Evolutionary conservation across 148 eudicot genomes (phyloP).

Genomic region (Fagopyrum esculentum): DNA sequence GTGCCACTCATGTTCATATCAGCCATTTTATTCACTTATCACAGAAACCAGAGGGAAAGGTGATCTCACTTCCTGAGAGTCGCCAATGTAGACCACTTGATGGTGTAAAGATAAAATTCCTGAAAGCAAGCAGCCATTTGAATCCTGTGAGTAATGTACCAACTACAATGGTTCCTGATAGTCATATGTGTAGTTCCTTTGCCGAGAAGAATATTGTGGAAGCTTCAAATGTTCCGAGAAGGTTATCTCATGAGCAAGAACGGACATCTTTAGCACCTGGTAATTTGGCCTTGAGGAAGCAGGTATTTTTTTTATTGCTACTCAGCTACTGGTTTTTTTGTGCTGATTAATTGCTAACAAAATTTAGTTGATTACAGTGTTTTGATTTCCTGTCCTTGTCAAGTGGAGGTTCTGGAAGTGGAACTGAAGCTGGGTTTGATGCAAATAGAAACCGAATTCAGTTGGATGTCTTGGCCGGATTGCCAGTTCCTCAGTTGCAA

Average conservation of each 20-base stretch:
- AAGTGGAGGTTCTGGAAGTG: conserved; percentile 25
- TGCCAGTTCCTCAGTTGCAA: conserved; percentile 25
- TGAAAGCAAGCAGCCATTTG: conserved; percentile 14
- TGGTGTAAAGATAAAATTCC: conserved; percentile 15
- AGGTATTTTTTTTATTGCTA: conserved; percentile 23
- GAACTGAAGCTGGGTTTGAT: conserved; percentile 18
- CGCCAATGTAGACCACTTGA: conserved; percentile 19
- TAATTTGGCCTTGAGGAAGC: conserved; percentile 22
- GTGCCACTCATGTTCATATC: conserved; percentile 57
- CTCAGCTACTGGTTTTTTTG: background rate
- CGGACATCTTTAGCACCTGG: conserved; percentile 24
- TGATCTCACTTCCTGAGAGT: conserved; percentile 17
- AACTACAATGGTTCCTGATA: conserved; percentile 17
- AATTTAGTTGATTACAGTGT: conserved; percentile 31
- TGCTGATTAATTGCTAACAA: conserved; percentile 7
- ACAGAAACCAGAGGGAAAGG: conserved; percentile 36
- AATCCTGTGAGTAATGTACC: conserved; percentile 15
- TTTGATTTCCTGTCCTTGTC: conserved; percentile 45
- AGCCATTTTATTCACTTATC: conserved; percentile 53
- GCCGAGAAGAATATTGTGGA: conserved; percentile 23
- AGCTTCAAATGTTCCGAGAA: conserved; percentile 20
- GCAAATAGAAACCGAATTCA: conserved; percentile 16
- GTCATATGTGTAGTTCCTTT: conserved; percentile 16
- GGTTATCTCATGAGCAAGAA: conserved; percentile 28
- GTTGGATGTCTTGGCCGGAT: conserved; percentile 19